Evolutionary conservation across 768 basidiomycete genomes (phyloP).

Genomic region (Amylocystis lapponica): DNA sequence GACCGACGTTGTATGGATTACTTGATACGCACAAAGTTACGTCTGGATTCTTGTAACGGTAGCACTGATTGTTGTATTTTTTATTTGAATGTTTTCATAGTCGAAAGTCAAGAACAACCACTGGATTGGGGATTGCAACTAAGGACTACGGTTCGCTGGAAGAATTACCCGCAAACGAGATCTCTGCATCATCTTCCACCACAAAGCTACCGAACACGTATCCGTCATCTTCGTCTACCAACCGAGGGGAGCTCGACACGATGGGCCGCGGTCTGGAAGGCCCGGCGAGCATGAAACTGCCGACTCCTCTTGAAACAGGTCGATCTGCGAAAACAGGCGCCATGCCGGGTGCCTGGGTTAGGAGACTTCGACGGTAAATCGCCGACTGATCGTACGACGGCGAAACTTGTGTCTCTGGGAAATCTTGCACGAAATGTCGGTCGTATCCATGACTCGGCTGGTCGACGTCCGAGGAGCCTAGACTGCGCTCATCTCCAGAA

Average conservation of each 20-base stretch:
- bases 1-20: not conserved
- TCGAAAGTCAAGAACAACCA: too few relatives aligned
- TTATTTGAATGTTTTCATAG: too few relatives aligned
- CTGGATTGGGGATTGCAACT: too few relatives aligned
- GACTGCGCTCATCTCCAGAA: conserved; percentile 75
- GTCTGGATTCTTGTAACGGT: too few relatives aligned
- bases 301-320: conserved; percentile 36
- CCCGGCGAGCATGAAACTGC: conserved; percentile 21
- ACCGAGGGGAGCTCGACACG: conserved; percentile 59
- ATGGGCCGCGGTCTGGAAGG: conserved; percentile 24
- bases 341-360: conserved; percentile 57
- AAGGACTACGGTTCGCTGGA: conserved; percentile 5
- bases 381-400: conserved; percentile 69
- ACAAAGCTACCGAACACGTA: conserved; percentile 78
- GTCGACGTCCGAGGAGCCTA: conserved; percentile 53
- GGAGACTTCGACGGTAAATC: conserved; percentile 63
- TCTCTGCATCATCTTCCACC: conserved; percentile 71
- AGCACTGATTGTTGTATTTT: too few relatives aligned
- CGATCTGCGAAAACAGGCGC: conserved; percentile 51
- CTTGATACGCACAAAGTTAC: not conserved
- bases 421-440: conserved; percentile 55
- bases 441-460: conserved; percentile 67
- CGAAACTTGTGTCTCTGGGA: conserved; percentile 61
- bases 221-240: conserved; percentile 50
- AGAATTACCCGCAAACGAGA: conserved; percentile 30